Evolutionary conservation across 2,329 filamentous ascomycete genomes (phyloP), one percentile per base, ranked within the genome.

Genomic region (Fusarium decemcellulare): DNA sequence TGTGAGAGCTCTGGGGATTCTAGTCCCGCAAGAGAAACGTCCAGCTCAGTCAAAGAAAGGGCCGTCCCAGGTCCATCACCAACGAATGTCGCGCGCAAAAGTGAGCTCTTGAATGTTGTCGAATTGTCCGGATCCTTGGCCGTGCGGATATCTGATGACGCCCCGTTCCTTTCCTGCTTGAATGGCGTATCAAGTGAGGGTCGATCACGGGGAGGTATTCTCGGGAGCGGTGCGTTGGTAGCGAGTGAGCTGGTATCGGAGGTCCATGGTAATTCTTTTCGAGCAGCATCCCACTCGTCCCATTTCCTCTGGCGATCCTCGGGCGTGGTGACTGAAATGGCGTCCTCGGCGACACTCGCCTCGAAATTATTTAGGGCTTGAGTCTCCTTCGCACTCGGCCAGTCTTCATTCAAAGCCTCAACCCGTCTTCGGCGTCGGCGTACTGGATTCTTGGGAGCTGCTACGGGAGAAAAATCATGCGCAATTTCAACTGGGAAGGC

Each of bases 381-480:
- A 16, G 51, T 32, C 15, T 58, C 30, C 47, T 57, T 68, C 18
- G 34, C 12, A 14, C 30, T 56, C 27, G 40, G 37, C 14, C 48
- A 14, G 6, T 54, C 51, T 9, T 34, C 54, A 23, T 52, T 58
- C 7, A 50, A 11, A 7, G 63, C 63, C 18, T 57, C 62, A 52
- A 70, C 70, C n/a, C 54, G 52, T 48, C 72, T 72, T 48, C 73
- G 71, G 10, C 71, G 74, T 6, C 77, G 78, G 50, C 79, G 77
- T 23, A 75, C 59, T 15, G 72, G 69, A n/a, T 69, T 76, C 40
- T 61, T 73, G 15, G 71, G 65, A 11, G 51, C 65, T 11, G 65
- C 29, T 58, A 61, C 16, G 57, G 68, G 46, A 46, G 76, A 46
- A 46, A 76, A 71, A 58, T 76, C 72, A n/a, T 71, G 71, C 14